These are phyloP conservation scores for Lactifluus echinatus DNA, from an alignment of 768 basidiomycete species.

Conservation along the genomic window DNA sequence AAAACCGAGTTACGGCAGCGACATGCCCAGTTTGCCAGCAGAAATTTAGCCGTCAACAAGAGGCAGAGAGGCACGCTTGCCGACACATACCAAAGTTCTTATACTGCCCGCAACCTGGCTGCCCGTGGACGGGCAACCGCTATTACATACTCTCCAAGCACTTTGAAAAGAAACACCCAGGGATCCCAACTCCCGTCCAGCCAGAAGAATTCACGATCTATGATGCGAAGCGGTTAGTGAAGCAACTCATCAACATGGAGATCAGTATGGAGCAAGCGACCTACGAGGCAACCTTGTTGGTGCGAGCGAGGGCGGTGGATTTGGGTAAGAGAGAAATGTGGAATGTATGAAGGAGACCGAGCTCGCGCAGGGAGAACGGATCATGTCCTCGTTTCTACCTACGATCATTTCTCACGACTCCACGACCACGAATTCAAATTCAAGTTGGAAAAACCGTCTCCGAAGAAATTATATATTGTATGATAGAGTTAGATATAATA, in stretches of 20 bases:
- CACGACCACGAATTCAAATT: too few species aligned
- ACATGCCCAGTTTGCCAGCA: neutral
- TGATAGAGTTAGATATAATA: too few species aligned
- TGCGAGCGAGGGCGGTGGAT: neutral
- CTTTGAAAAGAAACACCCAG: neutral
- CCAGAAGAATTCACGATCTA: neutral
- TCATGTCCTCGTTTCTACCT: neutral
- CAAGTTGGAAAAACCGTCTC: too few species aligned
- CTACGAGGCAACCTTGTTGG: neutral
- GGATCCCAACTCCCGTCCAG: neutral
- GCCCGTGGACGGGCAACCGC: neutral
- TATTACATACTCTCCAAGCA: neutral
- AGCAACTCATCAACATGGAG: neutral
- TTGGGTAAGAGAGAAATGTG: neutral
- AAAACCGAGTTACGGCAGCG: neutral
- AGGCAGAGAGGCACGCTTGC: neutral
- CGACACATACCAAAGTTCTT: neutral
- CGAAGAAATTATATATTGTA: too few species aligned
- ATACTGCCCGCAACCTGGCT: neutral
- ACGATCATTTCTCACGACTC: too few species aligned
- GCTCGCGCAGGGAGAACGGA: neutral
- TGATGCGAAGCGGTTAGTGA: neutral
- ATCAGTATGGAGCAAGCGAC: neutral
- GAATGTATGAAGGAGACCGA: neutral
- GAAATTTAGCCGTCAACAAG: neutral